phyloP scores from a whole-genome alignment of 768 basidiomycete genomes.

The Kwoniella bestiolae region DNA sequence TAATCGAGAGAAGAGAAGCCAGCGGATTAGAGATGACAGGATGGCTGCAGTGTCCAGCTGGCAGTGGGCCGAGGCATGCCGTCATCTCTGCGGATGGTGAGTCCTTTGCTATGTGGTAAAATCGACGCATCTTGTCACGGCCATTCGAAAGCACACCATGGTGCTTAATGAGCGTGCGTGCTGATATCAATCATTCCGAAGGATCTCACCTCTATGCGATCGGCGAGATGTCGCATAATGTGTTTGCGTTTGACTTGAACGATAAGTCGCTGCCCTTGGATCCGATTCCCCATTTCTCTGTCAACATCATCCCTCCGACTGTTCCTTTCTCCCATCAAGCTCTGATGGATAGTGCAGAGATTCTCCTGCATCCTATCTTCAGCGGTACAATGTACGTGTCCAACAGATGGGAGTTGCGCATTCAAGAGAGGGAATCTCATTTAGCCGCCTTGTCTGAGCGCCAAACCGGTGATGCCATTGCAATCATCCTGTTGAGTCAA shows the following conservation, averaged over 20 bases:
- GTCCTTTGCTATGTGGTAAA: too few relatives aligned
- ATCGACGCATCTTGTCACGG: too few relatives aligned
- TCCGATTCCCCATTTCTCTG: conserved; percentile 37
- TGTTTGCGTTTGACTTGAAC: conserved; percentile 43
- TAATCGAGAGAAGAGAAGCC: conserved; percentile 61
- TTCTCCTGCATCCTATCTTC: conserved; percentile 37
- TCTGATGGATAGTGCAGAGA: conserved; percentile 47
- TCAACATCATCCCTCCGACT: conserved; percentile 39
- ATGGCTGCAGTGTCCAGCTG: conserved; percentile 46
- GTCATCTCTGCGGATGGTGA: conserved; percentile 14
- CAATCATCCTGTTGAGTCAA: conserved; percentile 42
- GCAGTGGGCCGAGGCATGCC: conserved; percentile 41
- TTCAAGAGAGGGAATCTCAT: conserved; percentile 31
- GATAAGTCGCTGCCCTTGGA: conserved; percentile 23
- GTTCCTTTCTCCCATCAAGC: conserved; percentile 34
- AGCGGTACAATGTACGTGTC: conserved; percentile 49
- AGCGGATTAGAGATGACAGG: conserved; percentile 63
- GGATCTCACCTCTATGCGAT: conserved; percentile 53
- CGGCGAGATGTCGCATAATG: conserved; percentile 44
- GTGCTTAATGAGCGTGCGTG: conserved; percentile 64
- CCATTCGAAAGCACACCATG: too few relatives aligned
- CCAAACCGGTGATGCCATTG: conserved; percentile 46
- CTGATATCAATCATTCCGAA: conserved; percentile 70
- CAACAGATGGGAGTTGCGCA: conserved; percentile 49
- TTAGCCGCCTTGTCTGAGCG: conserved; percentile 7